Conservation (phyloP, 345 rosid genomes). For the Clausena lansium region DNA sequence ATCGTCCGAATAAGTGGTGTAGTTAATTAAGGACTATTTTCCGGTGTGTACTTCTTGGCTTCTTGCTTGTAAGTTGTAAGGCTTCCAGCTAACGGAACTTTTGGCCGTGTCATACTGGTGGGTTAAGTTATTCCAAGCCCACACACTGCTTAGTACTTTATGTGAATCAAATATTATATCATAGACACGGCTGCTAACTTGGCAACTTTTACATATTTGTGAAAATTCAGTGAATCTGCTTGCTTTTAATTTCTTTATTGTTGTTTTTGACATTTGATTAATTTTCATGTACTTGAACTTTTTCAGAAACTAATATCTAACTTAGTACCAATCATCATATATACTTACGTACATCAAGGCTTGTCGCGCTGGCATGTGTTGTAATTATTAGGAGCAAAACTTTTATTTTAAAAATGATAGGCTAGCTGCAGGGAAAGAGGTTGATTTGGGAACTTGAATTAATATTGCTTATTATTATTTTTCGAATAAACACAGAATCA, state of each 20-base stretch:
- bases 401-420: no score
- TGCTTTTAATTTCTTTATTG: background rate
- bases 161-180: background rate
- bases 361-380: constrained; percentile 11
- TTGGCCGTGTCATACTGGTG: background rate
- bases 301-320: background rate
- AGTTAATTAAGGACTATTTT: background rate
- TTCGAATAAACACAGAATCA: background rate
- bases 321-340: background rate
- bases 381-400: background rate
- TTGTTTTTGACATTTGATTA: background rate
- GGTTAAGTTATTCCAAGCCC: background rate
- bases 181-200: background rate
- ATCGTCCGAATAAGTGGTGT: background rate
- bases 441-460: background rate
- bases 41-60: background rate
- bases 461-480: no score
- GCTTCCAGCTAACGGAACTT: background rate
- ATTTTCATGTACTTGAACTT: background rate
- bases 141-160: no score
- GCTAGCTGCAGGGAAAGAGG: background rate
- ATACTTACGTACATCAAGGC: background rate
- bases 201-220: background rate
- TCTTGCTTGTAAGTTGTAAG: background rate
- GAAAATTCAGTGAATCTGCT: background rate